These are phyloP conservation scores for Lachnellula cervina DNA, from an alignment of 2,329 filamentous ascomycete genomes.

Conservation along the genomic window DNA sequence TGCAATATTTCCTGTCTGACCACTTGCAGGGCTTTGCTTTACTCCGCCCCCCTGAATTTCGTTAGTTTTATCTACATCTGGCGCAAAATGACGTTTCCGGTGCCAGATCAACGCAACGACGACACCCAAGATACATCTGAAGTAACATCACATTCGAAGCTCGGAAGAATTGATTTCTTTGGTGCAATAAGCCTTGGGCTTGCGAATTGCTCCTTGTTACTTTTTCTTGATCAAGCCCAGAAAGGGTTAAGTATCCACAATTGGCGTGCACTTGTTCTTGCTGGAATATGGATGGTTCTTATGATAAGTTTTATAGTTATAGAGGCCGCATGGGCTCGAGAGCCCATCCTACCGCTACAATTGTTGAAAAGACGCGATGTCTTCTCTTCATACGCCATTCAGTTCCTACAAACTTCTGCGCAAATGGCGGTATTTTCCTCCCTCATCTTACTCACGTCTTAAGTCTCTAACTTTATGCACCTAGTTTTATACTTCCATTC, in stretches of 20 bases:
- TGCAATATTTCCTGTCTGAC: background rate
- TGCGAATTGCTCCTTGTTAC: background rate
- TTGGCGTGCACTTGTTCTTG: background rate
- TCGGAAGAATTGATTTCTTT: background rate
- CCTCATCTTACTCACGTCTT: background rate
- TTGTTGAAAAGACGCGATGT: background rate
- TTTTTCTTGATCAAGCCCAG: background rate
- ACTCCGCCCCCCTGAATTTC: background rate
- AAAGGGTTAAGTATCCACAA: background rate
- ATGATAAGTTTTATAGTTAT: background rate
- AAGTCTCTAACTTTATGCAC: background rate
- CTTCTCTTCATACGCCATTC: background rate
- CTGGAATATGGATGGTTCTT: background rate
- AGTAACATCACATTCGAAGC: background rate
- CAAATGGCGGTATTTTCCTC: background rate
- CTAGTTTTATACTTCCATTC: background rate
- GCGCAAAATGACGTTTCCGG: background rate
- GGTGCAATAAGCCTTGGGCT: background rate
- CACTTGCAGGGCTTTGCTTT: background rate
- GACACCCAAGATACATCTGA: background rate
- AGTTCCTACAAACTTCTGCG: background rate
- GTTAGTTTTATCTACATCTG: background rate
- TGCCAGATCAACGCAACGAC: background rate
- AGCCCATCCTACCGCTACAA: background rate
- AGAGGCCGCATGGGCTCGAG: background rate